phyloP scores from a whole-genome alignment of 257 asterid species.

The Fraxinus americana region DNA sequence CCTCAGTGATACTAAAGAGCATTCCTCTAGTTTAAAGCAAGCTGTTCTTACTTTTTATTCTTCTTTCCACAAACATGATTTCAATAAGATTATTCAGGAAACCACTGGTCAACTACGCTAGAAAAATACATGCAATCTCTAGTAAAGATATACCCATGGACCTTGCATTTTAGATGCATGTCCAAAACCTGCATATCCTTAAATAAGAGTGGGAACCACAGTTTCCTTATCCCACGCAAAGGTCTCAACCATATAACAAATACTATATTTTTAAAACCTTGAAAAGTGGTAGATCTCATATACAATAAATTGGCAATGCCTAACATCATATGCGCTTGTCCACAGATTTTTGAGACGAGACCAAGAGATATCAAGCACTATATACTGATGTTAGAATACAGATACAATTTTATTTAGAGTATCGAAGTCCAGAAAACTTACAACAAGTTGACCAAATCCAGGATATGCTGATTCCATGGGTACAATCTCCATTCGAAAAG shows the following conservation, averaged over 20 bases:
- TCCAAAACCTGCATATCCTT: not conserved
- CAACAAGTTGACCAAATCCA: conserved; percentile 93
- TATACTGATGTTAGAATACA: not conserved
- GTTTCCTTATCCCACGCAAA: not conserved
- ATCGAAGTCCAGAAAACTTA: conserved; percentile 42
- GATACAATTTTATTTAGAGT: not conserved
- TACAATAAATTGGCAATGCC: not conserved
- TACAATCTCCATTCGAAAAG: conserved; percentile 96
- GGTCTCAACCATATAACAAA: conserved; percentile 5
- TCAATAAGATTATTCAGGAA: not conserved
- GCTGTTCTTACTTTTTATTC: not conserved
- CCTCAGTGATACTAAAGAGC: too few relatives aligned
- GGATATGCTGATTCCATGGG: conserved; percentile 96
- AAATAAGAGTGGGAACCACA: not conserved
- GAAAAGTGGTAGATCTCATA: not conserved
- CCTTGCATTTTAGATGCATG: conserved; percentile 6
- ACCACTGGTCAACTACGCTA: not conserved
- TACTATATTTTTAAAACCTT: not conserved
- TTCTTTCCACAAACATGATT: not conserved
- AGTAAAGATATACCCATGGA: not conserved
- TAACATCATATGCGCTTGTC: not conserved
- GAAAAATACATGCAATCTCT: not conserved
- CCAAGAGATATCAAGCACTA: not conserved
- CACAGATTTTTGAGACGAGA: not conserved
- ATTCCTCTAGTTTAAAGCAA: not conserved